These are phyloP conservation scores for Cercophora samala DNA, from an alignment of 495 filamentous ascomycete genomes.

Conservation along the genomic window DNA sequence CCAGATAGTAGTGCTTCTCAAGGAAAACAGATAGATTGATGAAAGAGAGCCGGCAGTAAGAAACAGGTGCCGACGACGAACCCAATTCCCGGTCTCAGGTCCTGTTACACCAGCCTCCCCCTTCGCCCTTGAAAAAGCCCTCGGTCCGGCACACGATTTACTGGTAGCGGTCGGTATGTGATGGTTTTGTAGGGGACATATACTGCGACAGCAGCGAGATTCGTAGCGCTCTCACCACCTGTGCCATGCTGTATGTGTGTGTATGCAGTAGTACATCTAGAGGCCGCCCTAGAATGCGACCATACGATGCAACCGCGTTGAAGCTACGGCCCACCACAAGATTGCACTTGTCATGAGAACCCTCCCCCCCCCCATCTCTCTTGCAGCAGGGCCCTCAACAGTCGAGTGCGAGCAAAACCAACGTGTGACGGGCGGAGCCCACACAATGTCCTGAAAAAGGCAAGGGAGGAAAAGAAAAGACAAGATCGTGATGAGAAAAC, in stretches of 20 bases:
- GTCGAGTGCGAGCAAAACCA: not conserved
- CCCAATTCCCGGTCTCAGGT: constrained; percentile 18
- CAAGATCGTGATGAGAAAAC: constrained; percentile 8
- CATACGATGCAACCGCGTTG: constrained; percentile 10
- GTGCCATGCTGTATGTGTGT: not conserved
- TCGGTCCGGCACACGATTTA: not conserved
- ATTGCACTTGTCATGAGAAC: not conserved
- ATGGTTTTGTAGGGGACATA: not conserved
- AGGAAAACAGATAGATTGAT: not conserved
- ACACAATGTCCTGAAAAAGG: not conserved
- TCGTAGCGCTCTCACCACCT: constrained; percentile 1
- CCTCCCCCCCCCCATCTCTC: not conserved
- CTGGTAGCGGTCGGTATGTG: not conserved
- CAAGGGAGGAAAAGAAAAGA: constrained; percentile 10
- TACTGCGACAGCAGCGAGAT: constrained; percentile 4
- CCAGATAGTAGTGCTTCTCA: not conserved
- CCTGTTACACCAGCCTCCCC: constrained; percentile 22
- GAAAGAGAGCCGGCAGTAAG: constrained; percentile 6
- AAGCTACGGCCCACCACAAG: not conserved
- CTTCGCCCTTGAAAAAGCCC: not conserved
- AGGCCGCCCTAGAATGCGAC: constrained; percentile 9
- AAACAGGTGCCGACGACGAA: constrained; percentile 21
- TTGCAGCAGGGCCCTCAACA: not conserved
- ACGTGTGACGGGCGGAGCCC: not conserved
- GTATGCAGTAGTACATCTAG: not conserved